phyloP scores from a whole-genome alignment of 2,329 filamentous ascomycete genomes.

The Dothideomycetes sp. region DNA sequence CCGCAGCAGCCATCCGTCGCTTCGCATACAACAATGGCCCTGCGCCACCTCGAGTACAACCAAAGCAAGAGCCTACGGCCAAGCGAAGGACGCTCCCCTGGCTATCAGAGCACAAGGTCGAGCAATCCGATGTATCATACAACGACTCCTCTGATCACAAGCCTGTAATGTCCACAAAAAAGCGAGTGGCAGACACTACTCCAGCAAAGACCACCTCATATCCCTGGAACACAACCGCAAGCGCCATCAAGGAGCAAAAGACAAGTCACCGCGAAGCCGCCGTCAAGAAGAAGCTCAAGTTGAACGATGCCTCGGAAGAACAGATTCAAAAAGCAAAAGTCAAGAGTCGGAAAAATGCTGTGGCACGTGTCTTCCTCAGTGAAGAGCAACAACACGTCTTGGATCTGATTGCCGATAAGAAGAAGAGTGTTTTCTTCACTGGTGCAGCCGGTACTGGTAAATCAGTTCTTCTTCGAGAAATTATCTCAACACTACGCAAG shows the following conservation, averaged over 20 bases:
- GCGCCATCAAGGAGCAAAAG: conserved; percentile 67
- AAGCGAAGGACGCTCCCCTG: conserved; percentile 63
- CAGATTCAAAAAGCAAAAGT: conserved; percentile 39
- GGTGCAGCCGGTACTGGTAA: conserved; percentile 92
- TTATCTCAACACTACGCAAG: conserved; percentile 69
- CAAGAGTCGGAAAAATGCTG: conserved; percentile 33
- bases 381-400: conserved; percentile 79
- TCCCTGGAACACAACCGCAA: conserved; percentile 66
- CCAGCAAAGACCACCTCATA: conserved; percentile 24
- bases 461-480: conserved; percentile 87
- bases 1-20: conserved; percentile 15
- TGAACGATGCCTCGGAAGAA: conserved; percentile 35
- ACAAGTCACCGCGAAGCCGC: conserved; percentile 59
- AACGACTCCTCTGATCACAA: conserved; percentile 13
- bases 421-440: conserved; percentile 93
- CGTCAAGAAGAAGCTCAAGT: conserved; percentile 47
- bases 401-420: conserved; percentile 68
- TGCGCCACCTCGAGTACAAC: conserved; percentile 1
- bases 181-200: conserved; percentile 3
- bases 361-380: conserved; percentile 62
- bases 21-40: conserved; percentile 12
- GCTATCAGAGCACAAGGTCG: too few species aligned
- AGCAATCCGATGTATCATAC: too few species aligned
- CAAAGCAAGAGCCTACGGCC: conserved; percentile 24
- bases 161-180: conserved; percentile 12